Conservation (phyloP, 257 asterid species). For the Solanum etuberosum region DNA sequence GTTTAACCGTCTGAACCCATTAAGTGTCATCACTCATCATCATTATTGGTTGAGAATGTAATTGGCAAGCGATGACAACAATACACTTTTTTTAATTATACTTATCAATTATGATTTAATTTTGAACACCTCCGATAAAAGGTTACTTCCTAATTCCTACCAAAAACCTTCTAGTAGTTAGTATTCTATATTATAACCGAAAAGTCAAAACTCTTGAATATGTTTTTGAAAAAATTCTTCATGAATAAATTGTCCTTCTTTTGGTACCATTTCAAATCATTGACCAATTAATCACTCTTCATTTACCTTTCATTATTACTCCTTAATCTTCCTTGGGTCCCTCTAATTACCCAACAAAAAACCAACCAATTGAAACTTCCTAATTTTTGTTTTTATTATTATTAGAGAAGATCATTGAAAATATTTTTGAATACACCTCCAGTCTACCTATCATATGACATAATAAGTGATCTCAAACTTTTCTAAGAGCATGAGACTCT, state of each 20-base stretch:
- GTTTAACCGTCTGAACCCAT: accelerated
- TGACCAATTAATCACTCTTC: neutral
- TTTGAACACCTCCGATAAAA: too few relatives aligned
- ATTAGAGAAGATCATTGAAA: neutral
- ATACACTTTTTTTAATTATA: too few relatives aligned
- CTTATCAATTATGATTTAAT: neutral
- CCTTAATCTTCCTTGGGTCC: neutral
- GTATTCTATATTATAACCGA: neutral
- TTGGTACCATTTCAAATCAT: neutral
- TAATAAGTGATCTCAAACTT: neutral
- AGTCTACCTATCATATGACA: accelerated
- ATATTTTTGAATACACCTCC: too few relatives aligned
- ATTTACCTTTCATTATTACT: neutral
- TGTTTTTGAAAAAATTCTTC: neutral
- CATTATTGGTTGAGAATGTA: too few relatives aligned
- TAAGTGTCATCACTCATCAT: accelerated
- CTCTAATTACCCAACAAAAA: neutral
- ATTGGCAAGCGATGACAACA: too few relatives aligned
- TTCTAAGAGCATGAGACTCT: accelerated
- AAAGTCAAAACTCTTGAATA: neutral
- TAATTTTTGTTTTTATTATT: neutral
- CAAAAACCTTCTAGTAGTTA: neutral
- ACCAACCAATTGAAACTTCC: neutral
- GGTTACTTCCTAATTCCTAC: neutral
- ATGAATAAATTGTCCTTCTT: neutral